phyloP scores from a whole-genome alignment of 2,329 filamentous ascomycete species.

The Blumeria hordei region DNA sequence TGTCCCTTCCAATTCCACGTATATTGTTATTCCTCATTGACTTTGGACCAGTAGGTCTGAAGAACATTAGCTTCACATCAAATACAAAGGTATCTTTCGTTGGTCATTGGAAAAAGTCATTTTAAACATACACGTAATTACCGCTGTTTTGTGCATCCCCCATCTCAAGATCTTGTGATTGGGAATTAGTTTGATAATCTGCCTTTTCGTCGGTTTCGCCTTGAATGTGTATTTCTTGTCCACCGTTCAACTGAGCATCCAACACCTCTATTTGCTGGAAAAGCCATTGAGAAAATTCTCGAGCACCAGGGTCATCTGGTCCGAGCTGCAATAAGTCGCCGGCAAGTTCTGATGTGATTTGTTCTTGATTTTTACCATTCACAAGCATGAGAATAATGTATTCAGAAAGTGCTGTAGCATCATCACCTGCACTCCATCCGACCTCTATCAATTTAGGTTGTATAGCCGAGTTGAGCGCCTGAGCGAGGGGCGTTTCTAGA shows the following conservation, averaged over 20 bases:
- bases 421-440: constrained; percentile 62
- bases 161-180: constrained; percentile 44
- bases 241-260: constrained; percentile 35
- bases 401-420: constrained; percentile 66
- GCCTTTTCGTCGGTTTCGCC: constrained; percentile 26
- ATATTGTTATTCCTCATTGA: constrained; percentile 58
- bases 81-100: constrained; percentile 1
- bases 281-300: constrained; percentile 77
- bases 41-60: constrained; percentile 77
- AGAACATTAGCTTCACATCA: constrained; percentile 18
- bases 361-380: constrained; percentile 77
- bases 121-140: constrained; percentile 3
- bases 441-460: constrained; percentile 82
- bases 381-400: constrained; percentile 95
- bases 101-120: neutral
- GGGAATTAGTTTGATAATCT: constrained; percentile 24
- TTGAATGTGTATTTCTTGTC: constrained; percentile 9
- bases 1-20: constrained; percentile 35
- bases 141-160: constrained; percentile 28
- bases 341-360: constrained; percentile 71
- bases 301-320: constrained; percentile 60
- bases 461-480: constrained; percentile 59
- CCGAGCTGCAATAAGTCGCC: constrained; percentile 64
- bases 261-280: constrained; percentile 61
- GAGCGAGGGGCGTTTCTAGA: constrained; percentile 59